Base-by-base conservation (phyloP, 306 rosid species). In the Rosa lucieae region DNA sequence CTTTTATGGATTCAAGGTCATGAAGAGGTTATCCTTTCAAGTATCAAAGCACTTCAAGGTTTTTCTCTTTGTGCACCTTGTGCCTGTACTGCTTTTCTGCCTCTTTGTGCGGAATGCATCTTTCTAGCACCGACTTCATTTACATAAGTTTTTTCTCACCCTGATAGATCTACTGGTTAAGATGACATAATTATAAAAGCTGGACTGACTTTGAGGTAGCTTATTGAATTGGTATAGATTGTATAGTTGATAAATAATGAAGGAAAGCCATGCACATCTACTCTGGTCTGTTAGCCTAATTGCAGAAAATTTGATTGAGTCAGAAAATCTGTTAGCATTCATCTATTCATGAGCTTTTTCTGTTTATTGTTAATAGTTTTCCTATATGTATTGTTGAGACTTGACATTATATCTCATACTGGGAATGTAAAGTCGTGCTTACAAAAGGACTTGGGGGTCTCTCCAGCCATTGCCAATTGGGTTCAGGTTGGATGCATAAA, bases 381-480 rank as follows among this genome's bases (percentile, higher is more conserved):
- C 35, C 32, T 58, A n/a, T 58, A 21, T 58, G 65, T 21, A 21
- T 21, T n/a, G 65, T 9, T n/a, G 32, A 58, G 63, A 47, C 29
- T n/a, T 56, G 13, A 56, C 32, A 56, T 14, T 48, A 48, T 48
- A 48, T 13, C 53, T 13, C 53, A 48, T 13, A 48, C 5, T 48
- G 53, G 18, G 17, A 48, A 48, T 47, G 17, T 48, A 13, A 12
- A 48, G 5, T 13, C 53, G 13, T 48, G 53, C 53, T 48, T 48
- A 48, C 17, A 12, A 48, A 48, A 48, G 17, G 17, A 85, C 78
- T 81, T 93, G 10, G 47, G 47, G 97, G n/a, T 55, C 97, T 84
- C 98, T 48, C 18, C 53, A 48, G 17, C 53, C 15, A 13, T 48
- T 48, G 53, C 17, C 53, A 48, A 48, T 48, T 48, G 18, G 53